Conservation (phyloP, 1,284 basidiomycete species). For the Puccinia brachypodii region DNA sequence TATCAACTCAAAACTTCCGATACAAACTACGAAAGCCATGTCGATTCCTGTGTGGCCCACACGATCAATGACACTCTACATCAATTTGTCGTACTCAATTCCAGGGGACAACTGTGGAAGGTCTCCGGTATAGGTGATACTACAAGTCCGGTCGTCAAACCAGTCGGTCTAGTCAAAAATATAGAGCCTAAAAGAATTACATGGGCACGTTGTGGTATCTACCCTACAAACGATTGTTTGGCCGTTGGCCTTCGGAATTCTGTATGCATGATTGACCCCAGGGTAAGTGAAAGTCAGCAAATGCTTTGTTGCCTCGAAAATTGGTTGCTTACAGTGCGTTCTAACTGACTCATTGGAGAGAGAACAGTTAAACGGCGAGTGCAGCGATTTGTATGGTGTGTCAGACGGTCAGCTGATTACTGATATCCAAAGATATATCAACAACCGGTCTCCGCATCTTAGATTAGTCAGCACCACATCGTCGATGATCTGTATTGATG, state of each 20-base stretch:
- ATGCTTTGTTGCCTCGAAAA: background rate
- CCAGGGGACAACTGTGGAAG: slow-evolving; percentile 19
- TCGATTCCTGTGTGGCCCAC: slow-evolving; percentile 20
- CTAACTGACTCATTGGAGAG: background rate
- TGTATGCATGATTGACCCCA: slow-evolving; percentile 14
- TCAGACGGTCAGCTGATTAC: slow-evolving; percentile 11
- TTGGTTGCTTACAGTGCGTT: background rate
- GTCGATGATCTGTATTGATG: slow-evolving; percentile 19
- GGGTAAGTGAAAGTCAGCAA: background rate
- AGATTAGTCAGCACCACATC: slow-evolving; percentile 34
- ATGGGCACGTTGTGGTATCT: slow-evolving; percentile 22
- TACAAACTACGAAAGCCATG: background rate
- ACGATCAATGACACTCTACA: background rate
- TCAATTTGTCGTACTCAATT: slow-evolving; percentile 26
- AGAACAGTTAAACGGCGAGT: slow-evolving; percentile 20
- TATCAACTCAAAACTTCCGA: background rate
- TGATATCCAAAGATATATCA: slow-evolving; percentile 40
- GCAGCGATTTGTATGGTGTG: slow-evolving; percentile 24
- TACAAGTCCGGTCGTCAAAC: background rate
- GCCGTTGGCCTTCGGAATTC: slow-evolving; percentile 35
- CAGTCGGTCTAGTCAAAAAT: background rate
- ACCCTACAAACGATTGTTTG: slow-evolving; percentile 16
- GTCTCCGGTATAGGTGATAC: background rate
- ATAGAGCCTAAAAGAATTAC: background rate
- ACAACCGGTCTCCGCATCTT: slow-evolving; percentile 14